phyloP scores from a whole-genome alignment of 129 eudicot genomes.

The Saussurea involucrata region DNA sequence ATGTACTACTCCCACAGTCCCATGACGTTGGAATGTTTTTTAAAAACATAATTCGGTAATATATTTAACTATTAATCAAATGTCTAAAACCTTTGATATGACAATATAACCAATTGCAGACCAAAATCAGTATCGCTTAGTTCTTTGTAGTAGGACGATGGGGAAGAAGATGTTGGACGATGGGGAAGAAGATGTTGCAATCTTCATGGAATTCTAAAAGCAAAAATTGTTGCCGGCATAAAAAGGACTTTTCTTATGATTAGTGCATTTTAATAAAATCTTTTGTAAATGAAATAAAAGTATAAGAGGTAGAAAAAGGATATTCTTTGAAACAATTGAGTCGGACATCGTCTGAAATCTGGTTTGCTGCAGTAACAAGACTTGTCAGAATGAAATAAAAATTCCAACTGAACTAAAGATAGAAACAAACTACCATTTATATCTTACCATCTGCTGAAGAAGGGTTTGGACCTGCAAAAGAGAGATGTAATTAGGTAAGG shows the following conservation, averaged over 20 bases:
- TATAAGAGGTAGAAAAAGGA: constrained; percentile 43
- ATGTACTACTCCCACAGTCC: background rate
- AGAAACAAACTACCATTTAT: background rate
- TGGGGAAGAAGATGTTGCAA: background rate
- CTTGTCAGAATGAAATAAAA: background rate
- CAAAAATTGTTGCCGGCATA: background rate
- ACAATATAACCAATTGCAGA: background rate
- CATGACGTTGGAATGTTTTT: background rate
- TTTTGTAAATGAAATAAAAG: background rate
- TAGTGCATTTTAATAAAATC: background rate
- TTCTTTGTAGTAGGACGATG: background rate
- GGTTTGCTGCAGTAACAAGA: constrained; percentile 59
- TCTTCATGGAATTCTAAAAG: background rate
- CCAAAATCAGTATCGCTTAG: background rate
- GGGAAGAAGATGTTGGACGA: background rate
- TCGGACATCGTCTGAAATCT: constrained; percentile 96
- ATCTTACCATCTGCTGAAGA: constrained; percentile 90
- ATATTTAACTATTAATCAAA: background rate
- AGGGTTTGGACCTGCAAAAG: constrained; percentile 81
- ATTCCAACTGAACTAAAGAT: background rate
- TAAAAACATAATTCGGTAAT: background rate
- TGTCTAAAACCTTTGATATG: background rate
- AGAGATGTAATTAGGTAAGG: background rate
- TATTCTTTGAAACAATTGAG: constrained; percentile 76
- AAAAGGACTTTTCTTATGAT: background rate